Evolutionary conservation across 1,284 basidiomycete species (phyloP), one percentile per base, ranked within the genome.

Genomic region (Baeospora myosura): DNA sequence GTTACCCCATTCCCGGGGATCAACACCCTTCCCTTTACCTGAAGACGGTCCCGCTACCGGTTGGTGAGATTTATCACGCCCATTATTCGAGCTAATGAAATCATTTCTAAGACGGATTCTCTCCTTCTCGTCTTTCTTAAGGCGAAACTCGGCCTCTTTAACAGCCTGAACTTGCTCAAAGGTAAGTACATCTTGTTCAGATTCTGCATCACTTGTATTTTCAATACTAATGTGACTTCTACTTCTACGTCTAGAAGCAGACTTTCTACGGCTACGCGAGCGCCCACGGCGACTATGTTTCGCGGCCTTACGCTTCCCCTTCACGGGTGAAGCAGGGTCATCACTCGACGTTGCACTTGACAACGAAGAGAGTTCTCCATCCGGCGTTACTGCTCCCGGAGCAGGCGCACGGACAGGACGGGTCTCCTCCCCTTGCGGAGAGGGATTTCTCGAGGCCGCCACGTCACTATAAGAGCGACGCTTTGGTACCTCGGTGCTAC

Each of bases 1-100:
- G 17, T 41, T 42, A 16, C 58, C 58, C 58, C 56, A 58, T 25
- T 57, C 52, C 14, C 47, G 24, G 10, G 56, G 53, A 25, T 59
- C 54, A 8, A 50, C 29, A n/a, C 45, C 47, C 38, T 59, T 58
- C 4, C 54, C 55, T 40, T 54, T 54, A 7, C 20, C 16, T n/a
- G 51, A 48, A 1, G 45, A 22, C 16, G 25, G 41, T 22, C 47
- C 47, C 29, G 37, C 48, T 10, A 22, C 40, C 16, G 26, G 36
- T 12, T 36, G 38, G 31, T 37, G 43, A 11, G 32, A 42, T 14
- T 29, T 16, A 3, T 29, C 16, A 4, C 36, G 8, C 10, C 11
- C 16, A 11, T 29, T 12, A 34, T 14, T 36, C 23, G n/a, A 10
- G 6, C 18, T 17, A 6, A 44, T 24, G 10, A 28, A 26, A 14